Base-by-base conservation (phyloP, 345 rosid genomes). In the Rhodomyrtus tomentosa region DNA sequence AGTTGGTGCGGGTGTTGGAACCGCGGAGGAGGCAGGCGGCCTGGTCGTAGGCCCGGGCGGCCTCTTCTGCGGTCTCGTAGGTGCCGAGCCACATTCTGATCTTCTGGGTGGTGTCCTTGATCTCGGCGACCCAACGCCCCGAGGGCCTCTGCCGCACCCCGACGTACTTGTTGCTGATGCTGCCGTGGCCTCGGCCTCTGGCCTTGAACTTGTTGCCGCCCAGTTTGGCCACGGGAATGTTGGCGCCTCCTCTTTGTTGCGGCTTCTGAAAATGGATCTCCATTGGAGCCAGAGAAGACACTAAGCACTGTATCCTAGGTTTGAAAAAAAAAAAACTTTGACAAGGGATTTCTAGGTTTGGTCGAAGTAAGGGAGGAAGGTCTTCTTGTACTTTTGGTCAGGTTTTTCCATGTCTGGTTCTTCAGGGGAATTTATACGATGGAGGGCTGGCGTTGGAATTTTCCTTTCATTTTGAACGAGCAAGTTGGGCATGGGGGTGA, bases 11-110 rank as follows among this genome's bases (percentile, higher is more conserved):
- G 54, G 97, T 93, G 51, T 94, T 92, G 21, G 97, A 89, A 82
- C 97, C 97, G 1, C 97, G 93, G 25, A 94, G 95, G 85, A 94
- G 97, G 84, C 94, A 92, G 15, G 95, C 97, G 74, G 97, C 97
- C 89, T 94, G 92, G 82, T 94, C 95, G 29, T 94, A 94, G 62
- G 97, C 97, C 55, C 87, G 87, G 13, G 97, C 97, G 82, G 95
- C 97, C 83, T 92, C 95, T 86, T 94, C 95, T 1, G 96, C 96
- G 7, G 95, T 93, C 87, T 90, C 94, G 55, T 91, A 94, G 74
- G 96, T 94, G 51, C 96, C 96, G 79, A 94, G 94, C 96, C 96
- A 94, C 93, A 94, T 89, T 89, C 96, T 89, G 55, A 92, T 93
- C 89, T 94, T 94, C 48, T 94, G 90, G 22, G 95, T 91, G 38